Evolutionary conservation across 345 rosid species (phyloP).

Genomic region (Citrus reticulata): DNA sequence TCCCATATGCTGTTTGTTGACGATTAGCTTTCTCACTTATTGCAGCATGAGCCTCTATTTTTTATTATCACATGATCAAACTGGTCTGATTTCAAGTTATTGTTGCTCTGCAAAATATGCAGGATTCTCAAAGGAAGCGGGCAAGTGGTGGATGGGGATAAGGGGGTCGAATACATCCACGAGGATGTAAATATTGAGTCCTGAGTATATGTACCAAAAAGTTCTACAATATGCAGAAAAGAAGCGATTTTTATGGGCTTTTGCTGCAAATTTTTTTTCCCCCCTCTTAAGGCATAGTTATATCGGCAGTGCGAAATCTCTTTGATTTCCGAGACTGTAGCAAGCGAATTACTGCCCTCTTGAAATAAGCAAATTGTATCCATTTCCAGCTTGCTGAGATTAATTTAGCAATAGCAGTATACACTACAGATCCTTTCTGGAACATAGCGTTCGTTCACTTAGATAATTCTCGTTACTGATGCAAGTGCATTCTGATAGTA

Average conservation of each 20-base stretch:
- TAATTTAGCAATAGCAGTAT: background rate
- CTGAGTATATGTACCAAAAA: background rate
- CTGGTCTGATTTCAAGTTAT: background rate
- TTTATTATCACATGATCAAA: background rate
- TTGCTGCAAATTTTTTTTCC: background rate
- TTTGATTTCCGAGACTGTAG: background rate
- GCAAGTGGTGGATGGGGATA: conserved; percentile 93
- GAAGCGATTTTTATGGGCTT: background rate
- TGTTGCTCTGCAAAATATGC: conserved; percentile 17
- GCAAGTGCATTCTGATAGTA: background rate
- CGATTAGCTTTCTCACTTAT: background rate
- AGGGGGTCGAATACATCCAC: conserved; percentile 67
- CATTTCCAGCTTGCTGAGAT: no score
- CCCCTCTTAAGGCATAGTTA: background rate
- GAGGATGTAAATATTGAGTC: conserved; percentile 45
- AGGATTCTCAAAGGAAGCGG: conserved; percentile 95
- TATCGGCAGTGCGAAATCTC: background rate
- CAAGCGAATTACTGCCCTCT: background rate
- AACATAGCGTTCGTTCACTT: background rate
- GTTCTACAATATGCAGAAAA: background rate
- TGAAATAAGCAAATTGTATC: conserved; percentile 6
- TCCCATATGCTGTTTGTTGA: background rate
- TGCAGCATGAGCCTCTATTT: background rate
- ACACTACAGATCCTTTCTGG: background rate
- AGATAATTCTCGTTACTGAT: background rate